phyloP scores from a whole-genome alignment of 2,329 filamentous ascomycete species.

The Colletotrichum costaricense region DNA sequence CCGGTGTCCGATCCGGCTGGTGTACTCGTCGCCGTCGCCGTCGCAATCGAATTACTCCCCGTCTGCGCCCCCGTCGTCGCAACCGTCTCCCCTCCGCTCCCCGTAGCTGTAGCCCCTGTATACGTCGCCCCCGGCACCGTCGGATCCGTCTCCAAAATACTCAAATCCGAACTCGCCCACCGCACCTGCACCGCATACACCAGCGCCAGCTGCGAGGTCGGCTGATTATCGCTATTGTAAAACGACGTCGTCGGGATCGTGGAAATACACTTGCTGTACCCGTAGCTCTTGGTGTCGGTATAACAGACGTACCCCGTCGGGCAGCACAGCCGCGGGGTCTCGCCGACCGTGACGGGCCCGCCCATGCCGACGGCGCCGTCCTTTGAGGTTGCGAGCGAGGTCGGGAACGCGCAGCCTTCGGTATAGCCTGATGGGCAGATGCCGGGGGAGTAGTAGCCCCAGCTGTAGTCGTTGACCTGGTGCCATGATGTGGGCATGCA shows the following conservation, averaged over 20 bases:
- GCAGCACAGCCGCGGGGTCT: constrained; percentile 26
- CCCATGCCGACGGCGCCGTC: constrained; percentile 5
- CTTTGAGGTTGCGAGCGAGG: not conserved
- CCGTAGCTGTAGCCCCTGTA: constrained; percentile 2
- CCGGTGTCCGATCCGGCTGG: not conserved
- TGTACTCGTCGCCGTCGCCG: constrained; percentile 2
- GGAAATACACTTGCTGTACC: constrained; percentile 34
- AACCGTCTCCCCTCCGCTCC: not conserved
- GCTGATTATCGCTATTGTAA: constrained; percentile 4
- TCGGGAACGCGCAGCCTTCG: constrained; percentile 30
- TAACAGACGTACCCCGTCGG: constrained; percentile 30
- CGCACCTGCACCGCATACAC: constrained; percentile 38
- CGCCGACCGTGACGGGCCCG: constrained; percentile 19
- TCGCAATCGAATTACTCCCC: not conserved
- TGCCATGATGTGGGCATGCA: constrained; percentile 34
- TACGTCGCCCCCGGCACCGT: constrained; percentile 36
- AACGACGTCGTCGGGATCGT: constrained; percentile 32
- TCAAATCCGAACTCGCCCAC: constrained; percentile 37
- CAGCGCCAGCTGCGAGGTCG: constrained; percentile 17
- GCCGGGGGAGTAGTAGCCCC: constrained; percentile 36
- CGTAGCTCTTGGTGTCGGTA: constrained; percentile 1
- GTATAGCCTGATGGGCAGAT: constrained; percentile 36
- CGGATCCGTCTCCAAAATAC: constrained; percentile 37
- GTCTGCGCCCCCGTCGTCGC: not conserved
- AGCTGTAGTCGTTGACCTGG: constrained; percentile 27